Percentiles rank a stretch among this genome's conserved stretches.
phyloP scores from a whole-genome alignment of 352 stramenopile species.

The Phytophthora sp. region DNA sequence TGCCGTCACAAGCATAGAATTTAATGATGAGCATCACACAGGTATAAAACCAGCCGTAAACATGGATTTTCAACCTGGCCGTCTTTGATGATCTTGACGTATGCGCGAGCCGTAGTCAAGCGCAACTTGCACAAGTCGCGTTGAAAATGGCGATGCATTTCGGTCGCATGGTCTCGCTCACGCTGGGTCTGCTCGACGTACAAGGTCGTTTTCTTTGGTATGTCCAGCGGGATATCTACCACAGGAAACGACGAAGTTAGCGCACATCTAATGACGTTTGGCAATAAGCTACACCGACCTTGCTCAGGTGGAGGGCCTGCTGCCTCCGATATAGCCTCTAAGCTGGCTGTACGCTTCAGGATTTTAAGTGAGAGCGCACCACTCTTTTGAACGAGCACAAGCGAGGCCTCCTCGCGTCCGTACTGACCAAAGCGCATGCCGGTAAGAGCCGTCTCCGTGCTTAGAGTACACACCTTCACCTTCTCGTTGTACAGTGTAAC shows the following conservation, averaged over 20 bases:
- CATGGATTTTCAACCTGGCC: no score
- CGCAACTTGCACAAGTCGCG: slow-evolving; percentile 90
- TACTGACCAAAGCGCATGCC: slow-evolving; percentile 89
- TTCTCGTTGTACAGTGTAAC: slow-evolving; percentile 91
- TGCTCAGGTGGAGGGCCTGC: slow-evolving; percentile 86
- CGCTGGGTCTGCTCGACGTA: slow-evolving; percentile 94
- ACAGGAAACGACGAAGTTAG: neutral
- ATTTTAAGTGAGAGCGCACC: slow-evolving; percentile 89
- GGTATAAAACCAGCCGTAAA: no score
- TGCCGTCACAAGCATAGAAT: slow-evolving; percentile 28
- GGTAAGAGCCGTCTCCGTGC: slow-evolving; percentile 69
- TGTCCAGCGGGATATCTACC: slow-evolving; percentile 89
- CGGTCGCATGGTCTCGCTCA: slow-evolving; percentile 87
- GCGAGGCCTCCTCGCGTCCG: slow-evolving; percentile 85
- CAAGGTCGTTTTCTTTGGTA: slow-evolving; percentile 94
- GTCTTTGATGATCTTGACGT: slow-evolving; percentile 92
- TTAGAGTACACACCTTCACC: slow-evolving; percentile 79
- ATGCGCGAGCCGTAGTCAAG: slow-evolving; percentile 84
- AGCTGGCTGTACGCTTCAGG: slow-evolving; percentile 83
- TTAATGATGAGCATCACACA: no score
- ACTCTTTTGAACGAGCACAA: slow-evolving; percentile 83
- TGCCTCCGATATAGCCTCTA: slow-evolving; percentile 77
- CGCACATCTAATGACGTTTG: neutral
- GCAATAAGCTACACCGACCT: slow-evolving; percentile 23
- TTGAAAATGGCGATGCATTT: slow-evolving; percentile 94